phyloP scores from a whole-genome alignment of 2,329 filamentous ascomycete species.

The Penicillium sp. region DNA sequence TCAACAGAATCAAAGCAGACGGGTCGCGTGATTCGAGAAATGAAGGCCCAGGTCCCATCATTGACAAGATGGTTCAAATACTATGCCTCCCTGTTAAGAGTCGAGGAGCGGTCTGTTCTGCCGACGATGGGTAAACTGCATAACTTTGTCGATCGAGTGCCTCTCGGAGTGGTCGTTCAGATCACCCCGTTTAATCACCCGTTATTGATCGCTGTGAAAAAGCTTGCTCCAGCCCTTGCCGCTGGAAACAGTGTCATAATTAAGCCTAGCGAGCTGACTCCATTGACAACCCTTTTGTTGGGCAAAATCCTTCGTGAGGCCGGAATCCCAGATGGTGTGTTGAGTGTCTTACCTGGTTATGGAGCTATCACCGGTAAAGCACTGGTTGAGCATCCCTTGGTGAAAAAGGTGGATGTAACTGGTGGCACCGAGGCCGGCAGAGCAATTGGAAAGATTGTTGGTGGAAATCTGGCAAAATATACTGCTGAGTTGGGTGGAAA shows the following conservation, averaged over 20 bases:
- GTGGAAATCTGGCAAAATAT: slow-evolving; percentile 35
- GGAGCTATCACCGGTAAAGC: slow-evolving; percentile 48
- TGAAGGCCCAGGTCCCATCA: slow-evolving; percentile 66
- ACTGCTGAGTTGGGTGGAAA: slow-evolving; percentile 42
- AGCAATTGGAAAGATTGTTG: slow-evolving; percentile 34
- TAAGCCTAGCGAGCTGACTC: slow-evolving; percentile 45
- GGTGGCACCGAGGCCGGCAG: slow-evolving; percentile 35
- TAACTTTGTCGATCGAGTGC: slow-evolving; percentile 39
- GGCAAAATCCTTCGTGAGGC: slow-evolving; percentile 44
- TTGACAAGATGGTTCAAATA: slow-evolving; percentile 65
- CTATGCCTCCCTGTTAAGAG: slow-evolving; percentile 66
- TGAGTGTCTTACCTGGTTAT: slow-evolving; percentile 54
- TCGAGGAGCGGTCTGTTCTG: slow-evolving; percentile 64
- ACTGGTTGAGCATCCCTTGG: slow-evolving; percentile 30
- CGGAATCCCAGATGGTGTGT: slow-evolving; percentile 45
- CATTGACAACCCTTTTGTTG: slow-evolving; percentile 44
- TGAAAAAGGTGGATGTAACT: slow-evolving; percentile 39
- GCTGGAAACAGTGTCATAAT: slow-evolving; percentile 44
- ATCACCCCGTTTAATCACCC: slow-evolving; percentile 45
- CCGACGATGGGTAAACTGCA: slow-evolving; percentile 54
- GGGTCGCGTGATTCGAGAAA: slow-evolving; percentile 66
- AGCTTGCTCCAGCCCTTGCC: slow-evolving; percentile 42
- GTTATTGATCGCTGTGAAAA: slow-evolving; percentile 40
- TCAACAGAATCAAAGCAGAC: slow-evolving; percentile 66
- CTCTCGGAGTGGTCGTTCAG: slow-evolving; percentile 42